These are phyloP conservation scores for Phyllosticta ampelicida DNA, from an alignment of 2,329 filamentous ascomycete genomes.

Conservation along the genomic window DNA sequence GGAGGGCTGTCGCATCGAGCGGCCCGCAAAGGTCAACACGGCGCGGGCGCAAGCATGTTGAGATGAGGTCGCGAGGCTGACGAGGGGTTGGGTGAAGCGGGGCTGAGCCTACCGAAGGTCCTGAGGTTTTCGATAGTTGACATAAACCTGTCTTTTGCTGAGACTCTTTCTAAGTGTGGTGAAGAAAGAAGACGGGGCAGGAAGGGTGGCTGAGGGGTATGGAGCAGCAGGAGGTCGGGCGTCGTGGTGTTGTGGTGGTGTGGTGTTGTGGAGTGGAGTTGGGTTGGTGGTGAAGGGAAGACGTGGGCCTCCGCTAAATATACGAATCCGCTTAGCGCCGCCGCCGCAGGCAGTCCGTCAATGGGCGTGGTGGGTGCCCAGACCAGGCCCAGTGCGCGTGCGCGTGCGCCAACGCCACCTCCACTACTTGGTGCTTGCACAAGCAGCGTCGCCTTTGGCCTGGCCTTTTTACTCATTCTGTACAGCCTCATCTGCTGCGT, in stretches of 20 bases:
- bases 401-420: no score
- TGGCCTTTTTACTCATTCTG: no score
- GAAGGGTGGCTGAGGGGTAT: constrained; percentile 3
- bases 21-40: not conserved
- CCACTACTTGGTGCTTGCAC: no score
- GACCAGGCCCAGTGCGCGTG: not conserved
- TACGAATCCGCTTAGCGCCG: not conserved
- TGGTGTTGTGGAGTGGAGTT: not conserved
- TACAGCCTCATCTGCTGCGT: no score
- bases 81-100: constrained; percentile 15
- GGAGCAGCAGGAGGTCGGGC: not conserved
- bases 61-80: constrained; percentile 3
- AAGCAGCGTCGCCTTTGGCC: not conserved
- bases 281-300: constrained; percentile 6
- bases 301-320: not conserved
- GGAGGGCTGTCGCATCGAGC: not conserved
- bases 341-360: not conserved
- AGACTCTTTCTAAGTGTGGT: constrained; percentile 22
- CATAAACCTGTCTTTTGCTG: constrained; percentile 78
- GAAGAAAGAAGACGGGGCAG: constrained; percentile 11
- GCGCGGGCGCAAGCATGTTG: not conserved
- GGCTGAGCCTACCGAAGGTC: constrained; percentile 64
- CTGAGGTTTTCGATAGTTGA: constrained; percentile 93
- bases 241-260: constrained; percentile 2
- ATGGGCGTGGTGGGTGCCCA: not conserved